Evolutionary conservation across 345 rosid species (phyloP).

Genomic region (Gossypium longicalyx): DNA sequence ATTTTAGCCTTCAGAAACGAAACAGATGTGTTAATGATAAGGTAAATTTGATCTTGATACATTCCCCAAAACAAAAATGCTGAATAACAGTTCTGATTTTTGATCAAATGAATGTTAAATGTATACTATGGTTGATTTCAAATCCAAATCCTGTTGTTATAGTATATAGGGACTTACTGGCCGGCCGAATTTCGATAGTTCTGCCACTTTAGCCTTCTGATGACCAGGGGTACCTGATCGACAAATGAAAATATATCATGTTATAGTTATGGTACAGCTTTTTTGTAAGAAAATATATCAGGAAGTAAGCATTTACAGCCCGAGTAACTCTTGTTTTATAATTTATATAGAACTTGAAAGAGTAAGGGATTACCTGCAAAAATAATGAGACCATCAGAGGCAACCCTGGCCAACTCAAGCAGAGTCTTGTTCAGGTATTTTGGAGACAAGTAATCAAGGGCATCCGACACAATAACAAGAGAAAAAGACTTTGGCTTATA

Average conservation of each 20-base stretch:
- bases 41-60: background rate
- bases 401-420: constrained; percentile 85
- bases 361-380: constrained; percentile 59
- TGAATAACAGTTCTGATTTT: background rate
- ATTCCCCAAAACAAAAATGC: background rate
- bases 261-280: no score
- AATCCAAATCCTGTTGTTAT: background rate
- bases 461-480: constrained; percentile 86
- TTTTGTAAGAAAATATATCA: background rate
- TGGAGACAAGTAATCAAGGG: constrained; percentile 88
- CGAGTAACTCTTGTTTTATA: background rate
- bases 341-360: background rate
- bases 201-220: constrained; percentile 76
- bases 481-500: constrained; percentile 89
- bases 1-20: constrained; percentile 48
- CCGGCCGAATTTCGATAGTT: constrained; percentile 80
- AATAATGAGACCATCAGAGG: constrained; percentile 66
- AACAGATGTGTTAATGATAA: constrained; percentile 1
- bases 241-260: background rate
- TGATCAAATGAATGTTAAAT: background rate
- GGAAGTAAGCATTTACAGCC: background rate
- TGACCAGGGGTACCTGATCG: constrained; percentile 71
- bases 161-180: constrained; percentile 54
- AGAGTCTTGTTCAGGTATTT: constrained; percentile 89
- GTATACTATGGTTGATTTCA: background rate